Percentiles rank a stretch among this genome's conserved stretches.
Evolutionary conservation across 1,284 basidiomycete species (phyloP).

Genomic region (Apiotrichum veenhuisii): DNA sequence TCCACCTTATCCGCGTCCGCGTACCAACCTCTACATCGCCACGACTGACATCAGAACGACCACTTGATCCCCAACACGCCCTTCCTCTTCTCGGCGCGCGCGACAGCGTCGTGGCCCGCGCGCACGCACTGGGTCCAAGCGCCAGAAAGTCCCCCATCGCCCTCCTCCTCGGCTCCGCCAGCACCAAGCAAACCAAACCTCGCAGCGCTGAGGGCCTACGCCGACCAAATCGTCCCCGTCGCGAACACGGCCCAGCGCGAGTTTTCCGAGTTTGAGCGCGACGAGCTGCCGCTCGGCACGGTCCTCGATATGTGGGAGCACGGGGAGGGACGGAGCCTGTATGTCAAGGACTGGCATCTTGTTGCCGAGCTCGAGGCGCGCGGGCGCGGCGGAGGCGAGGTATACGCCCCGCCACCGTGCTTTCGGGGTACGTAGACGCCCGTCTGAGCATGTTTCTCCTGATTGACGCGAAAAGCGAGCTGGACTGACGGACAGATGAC

Average conservation of each 20-base stretch:
- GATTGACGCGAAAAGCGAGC: not conserved
- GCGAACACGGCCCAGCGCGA: constrained; percentile 39
- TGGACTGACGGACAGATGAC: constrained; percentile 49
- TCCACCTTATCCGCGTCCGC: too few species aligned
- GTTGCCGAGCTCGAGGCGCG: constrained; percentile 40
- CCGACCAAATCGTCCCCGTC: constrained; percentile 43
- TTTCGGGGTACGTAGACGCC: constrained; percentile 48
- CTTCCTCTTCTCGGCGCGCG: constrained; percentile 32
- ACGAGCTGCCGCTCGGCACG: constrained; percentile 42
- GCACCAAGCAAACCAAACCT: constrained; percentile 23
- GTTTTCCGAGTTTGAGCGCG: constrained; percentile 45
- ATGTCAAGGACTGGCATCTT: constrained; percentile 60
- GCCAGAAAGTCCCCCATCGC: not conserved
- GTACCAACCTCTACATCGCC: too few species aligned
- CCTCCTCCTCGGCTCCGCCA: not conserved
- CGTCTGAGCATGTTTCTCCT: too few species aligned
- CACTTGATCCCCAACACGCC: constrained; percentile 43
- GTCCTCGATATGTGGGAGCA: constrained; percentile 50
- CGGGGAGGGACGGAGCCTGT: constrained; percentile 37
- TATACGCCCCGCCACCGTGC: constrained; percentile 52
- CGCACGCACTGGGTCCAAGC: not conserved
- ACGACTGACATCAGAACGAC: constrained; percentile 27
- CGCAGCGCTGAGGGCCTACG: constrained; percentile 30
- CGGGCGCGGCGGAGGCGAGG: constrained; percentile 30
- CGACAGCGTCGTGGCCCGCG: constrained; percentile 30